These are phyloP conservation scores for Didymella glomerata DNA, from an alignment of 2,329 filamentous ascomycete species.

Conservation along the genomic window DNA sequence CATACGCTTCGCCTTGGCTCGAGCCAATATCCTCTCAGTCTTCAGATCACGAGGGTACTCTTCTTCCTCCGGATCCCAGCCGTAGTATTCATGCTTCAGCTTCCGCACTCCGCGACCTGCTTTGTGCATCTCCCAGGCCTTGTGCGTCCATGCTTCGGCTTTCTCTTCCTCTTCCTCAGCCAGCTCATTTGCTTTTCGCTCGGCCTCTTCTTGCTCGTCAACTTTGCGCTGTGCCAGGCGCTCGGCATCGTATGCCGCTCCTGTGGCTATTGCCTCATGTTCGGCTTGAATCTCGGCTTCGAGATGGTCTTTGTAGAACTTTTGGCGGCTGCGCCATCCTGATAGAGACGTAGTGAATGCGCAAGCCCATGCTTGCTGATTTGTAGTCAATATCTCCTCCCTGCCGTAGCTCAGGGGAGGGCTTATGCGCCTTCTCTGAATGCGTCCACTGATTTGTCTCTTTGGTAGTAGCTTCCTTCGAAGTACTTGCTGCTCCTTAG, in stretches of 20 bases:
- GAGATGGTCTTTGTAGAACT: neutral
- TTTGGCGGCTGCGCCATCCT: constrained; percentile 2
- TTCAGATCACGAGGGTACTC: neutral
- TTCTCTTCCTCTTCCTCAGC: neutral
- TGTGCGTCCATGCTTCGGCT: neutral
- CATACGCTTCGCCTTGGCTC: neutral
- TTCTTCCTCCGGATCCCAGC: neutral
- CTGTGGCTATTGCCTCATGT: neutral
- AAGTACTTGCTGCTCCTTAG: neutral
- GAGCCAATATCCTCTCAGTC: neutral
- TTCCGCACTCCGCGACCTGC: neutral
- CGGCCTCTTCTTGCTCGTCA: neutral
- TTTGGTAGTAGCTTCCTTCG: neutral
- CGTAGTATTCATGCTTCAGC: neutral
- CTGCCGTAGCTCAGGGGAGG: neutral
- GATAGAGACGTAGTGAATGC: constrained; percentile 4
- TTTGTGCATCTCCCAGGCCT: constrained; percentile 1
- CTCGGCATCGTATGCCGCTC: neutral
- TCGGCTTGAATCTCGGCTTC: neutral
- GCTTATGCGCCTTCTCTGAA: neutral
- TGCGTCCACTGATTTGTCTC: no score
- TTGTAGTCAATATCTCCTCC: neutral
- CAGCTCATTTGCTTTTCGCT: neutral
- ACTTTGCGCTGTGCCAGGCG: neutral
- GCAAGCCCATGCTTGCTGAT: constrained; percentile 8